Conservation (phyloP, 202 grass and related monocot genomes). For the Carex arenaria region DNA sequence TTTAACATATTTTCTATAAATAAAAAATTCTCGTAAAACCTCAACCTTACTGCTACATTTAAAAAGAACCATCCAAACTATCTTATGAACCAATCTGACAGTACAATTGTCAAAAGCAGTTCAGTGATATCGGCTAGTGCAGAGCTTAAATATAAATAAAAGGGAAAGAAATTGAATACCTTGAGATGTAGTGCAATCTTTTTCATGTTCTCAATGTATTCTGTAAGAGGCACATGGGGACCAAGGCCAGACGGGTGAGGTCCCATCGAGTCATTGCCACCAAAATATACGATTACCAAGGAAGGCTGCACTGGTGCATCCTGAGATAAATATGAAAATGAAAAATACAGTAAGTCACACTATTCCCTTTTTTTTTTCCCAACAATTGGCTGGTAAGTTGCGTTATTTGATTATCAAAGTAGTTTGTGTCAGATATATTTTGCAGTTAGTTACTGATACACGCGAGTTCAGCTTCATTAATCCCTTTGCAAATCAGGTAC, state of each 20-base stretch:
- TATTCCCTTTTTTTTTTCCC: no score
- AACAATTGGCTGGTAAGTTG: neutral
- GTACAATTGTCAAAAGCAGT: neutral
- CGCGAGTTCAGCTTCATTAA: neutral
- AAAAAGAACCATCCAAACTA: neutral
- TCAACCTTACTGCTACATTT: neutral
- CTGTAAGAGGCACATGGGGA: slow-evolving; percentile 78
- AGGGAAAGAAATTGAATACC: slow-evolving; percentile 27
- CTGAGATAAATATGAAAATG: slow-evolving; percentile 25
- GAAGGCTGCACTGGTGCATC: slow-evolving; percentile 54
- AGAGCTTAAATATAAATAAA: neutral
- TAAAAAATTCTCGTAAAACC: neutral
- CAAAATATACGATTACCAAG: slow-evolving; percentile 93
- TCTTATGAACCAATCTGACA: neutral
- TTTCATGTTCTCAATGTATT: slow-evolving; percentile 79
- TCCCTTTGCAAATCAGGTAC: neutral
- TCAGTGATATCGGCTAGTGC: neutral
- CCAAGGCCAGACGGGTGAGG: slow-evolving; percentile 62
- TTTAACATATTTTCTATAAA: no score
- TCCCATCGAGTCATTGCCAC: slow-evolving; percentile 79
- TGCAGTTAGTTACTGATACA: neutral
- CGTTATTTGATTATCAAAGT: neutral
- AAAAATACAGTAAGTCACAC: neutral
- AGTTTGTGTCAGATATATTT: neutral
- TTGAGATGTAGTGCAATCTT: slow-evolving; percentile 75